These are phyloP conservation scores for Malassezia yamatoensis DNA, from an alignment of 1,284 basidiomycete genomes.

Conservation along the genomic window DNA sequence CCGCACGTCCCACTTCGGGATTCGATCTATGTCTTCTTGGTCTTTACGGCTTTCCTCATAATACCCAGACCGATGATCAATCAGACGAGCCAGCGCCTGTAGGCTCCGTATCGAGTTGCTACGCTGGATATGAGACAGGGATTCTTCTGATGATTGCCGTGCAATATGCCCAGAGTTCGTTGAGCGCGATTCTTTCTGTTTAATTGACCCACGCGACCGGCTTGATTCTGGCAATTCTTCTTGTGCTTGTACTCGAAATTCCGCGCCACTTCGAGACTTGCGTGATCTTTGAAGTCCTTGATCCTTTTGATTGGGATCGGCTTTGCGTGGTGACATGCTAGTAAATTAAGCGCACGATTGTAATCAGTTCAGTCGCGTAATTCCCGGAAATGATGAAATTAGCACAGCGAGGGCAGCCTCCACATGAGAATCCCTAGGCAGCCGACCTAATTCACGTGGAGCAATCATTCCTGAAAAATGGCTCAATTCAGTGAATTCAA, in stretches of 20 bases:
- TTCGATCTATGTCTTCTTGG: constrained; percentile 22
- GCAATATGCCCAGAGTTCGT: background rate
- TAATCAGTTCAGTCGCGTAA: no score
- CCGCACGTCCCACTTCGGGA: constrained; percentile 23
- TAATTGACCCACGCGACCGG: background rate
- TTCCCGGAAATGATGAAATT: no score
- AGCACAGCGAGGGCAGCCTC: no score
- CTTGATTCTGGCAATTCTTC: background rate
- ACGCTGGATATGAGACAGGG: background rate
- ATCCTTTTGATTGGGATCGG: background rate
- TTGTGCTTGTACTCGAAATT: background rate
- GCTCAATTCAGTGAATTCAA: no score
- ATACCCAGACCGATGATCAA: constrained; percentile 37
- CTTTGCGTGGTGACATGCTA: no score
- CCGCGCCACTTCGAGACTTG: background rate
- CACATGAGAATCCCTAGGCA: no score
- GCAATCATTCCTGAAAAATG: no score
- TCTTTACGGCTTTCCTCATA: constrained; percentile 30
- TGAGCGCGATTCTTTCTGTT: background rate
- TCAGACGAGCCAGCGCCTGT: constrained; percentile 31
- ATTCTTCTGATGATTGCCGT: constrained; percentile 5
- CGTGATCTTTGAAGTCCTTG: background rate
- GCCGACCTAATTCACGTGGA: no score
- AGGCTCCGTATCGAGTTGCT: constrained; percentile 35
- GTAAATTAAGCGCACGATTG: no score